phyloP scores from a whole-genome alignment of 2,329 filamentous ascomycete species.

The Pezicula carpinea region DNA sequence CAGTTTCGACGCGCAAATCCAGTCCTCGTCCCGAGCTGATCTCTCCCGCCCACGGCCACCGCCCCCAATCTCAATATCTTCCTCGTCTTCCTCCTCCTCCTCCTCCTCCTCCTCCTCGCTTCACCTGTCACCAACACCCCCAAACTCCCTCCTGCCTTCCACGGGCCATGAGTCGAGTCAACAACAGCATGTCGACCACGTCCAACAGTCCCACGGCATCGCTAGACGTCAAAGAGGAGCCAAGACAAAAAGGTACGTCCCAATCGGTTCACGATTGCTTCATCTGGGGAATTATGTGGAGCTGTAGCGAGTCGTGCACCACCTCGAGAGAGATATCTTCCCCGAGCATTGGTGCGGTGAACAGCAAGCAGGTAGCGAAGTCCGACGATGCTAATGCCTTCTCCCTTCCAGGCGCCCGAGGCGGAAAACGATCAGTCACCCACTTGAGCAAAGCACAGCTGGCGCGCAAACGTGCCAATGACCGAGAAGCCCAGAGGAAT shows the following conservation, averaged over 20 bases:
- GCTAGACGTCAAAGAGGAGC: not conserved
- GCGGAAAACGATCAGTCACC: constrained; percentile 71
- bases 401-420: constrained; percentile 17
- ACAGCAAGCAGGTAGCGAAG: no score
- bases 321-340: not conserved
- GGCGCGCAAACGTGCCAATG: constrained; percentile 84
- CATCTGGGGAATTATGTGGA: not conserved
- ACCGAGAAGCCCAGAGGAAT: constrained; percentile 83
- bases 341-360: no score
- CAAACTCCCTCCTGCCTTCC: not conserved
- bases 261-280: no score
- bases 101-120: not conserved
- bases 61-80: no score
- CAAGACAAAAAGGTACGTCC: not conserved
- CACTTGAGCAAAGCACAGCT: constrained; percentile 85
- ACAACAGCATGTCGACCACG: not conserved
- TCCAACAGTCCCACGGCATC: not conserved
- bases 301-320: not conserved
- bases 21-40: no score
- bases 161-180: not conserved
- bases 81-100: not conserved
- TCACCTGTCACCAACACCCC: not conserved
- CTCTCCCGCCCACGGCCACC: no score
- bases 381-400: not conserved
- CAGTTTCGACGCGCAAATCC: no score